Evolutionary conservation across 768 basidiomycete genomes (phyloP).

Genomic region (Leccinum rimulosum): DNA sequence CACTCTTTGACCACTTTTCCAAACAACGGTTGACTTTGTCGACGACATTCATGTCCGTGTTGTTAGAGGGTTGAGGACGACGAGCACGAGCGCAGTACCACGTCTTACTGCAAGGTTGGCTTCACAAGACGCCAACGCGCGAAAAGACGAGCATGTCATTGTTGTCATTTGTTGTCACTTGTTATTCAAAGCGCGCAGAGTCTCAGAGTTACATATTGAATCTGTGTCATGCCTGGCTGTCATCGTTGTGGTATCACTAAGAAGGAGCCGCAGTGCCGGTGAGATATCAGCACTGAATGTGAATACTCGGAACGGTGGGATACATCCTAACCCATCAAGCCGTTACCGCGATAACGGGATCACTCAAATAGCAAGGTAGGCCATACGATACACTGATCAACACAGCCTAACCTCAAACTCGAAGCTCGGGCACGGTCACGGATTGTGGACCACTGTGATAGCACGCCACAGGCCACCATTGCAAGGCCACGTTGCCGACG

Average conservation of each 20-base stretch:
- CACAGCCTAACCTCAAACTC: neutral
- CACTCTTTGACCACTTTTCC: conserved; percentile 54
- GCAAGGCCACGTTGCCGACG: neutral
- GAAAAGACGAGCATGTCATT: conserved; percentile 24
- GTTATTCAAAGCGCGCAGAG: conserved; percentile 14
- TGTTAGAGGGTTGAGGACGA: conserved; percentile 7
- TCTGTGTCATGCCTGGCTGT: too few relatives aligned
- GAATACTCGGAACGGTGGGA: too few relatives aligned
- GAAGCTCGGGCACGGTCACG: neutral
- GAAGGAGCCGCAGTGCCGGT: too few relatives aligned
- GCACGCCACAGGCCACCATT: neutral
- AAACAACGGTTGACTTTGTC: conserved; percentile 49
- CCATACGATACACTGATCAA: neutral
- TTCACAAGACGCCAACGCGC: conserved; percentile 12
- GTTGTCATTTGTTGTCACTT: conserved; percentile 29
- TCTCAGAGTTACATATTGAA: too few relatives aligned
- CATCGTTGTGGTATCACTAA: too few relatives aligned
- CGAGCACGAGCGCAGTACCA: conserved; percentile 18
- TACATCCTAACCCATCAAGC: too few relatives aligned
- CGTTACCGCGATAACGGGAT: neutral
- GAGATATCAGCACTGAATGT: neutral
- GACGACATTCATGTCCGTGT: conserved; percentile 56
- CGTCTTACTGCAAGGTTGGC: conserved; percentile 10
- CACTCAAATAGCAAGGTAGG: neutral
- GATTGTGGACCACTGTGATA: neutral